Evolutionary conservation across 345 rosid genomes (phyloP).

Genomic region (Eucalyptus microcorys): DNA sequence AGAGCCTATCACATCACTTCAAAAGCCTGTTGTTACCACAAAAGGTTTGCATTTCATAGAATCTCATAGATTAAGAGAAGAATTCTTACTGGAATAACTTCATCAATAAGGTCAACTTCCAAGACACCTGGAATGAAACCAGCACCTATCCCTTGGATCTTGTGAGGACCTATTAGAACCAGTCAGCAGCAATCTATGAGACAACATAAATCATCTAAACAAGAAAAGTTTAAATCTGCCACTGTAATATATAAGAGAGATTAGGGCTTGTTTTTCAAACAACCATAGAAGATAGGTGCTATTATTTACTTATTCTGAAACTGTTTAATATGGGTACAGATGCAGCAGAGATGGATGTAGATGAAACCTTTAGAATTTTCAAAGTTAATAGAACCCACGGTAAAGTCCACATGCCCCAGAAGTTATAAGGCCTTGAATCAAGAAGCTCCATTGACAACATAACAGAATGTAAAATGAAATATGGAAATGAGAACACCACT

Average conservation of each 20-base stretch:
- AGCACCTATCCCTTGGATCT: slow-evolving; percentile 96
- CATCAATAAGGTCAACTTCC: slow-evolving; percentile 59
- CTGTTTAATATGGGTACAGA: neutral
- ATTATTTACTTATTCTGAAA: neutral
- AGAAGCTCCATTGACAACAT: neutral
- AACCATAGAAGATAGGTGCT: neutral
- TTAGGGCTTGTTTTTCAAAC: neutral
- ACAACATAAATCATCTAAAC: neutral
- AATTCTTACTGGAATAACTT: slow-evolving; percentile 66
- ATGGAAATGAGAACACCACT: neutral
- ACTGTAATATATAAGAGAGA: neutral
- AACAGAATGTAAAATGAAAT: neutral
- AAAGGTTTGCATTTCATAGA: neutral
- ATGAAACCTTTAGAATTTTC: neutral
- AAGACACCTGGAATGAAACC: slow-evolving; percentile 84
- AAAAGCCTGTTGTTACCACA: neutral
- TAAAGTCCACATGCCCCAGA: neutral
- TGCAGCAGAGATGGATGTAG: neutral
- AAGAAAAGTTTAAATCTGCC: neutral
- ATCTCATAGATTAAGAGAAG: neutral
- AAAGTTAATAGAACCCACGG: neutral
- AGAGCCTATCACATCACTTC: neutral
- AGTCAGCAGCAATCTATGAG: neutral
- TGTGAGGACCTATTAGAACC: slow-evolving; percentile 60
- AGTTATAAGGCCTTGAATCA: neutral